A percentile compares a stretch with the other conserved stretches of the same genome.
Evolutionary conservation across 805 yeast species (phyloP).

Genomic region (Schwanniomyces sp.): DNA sequence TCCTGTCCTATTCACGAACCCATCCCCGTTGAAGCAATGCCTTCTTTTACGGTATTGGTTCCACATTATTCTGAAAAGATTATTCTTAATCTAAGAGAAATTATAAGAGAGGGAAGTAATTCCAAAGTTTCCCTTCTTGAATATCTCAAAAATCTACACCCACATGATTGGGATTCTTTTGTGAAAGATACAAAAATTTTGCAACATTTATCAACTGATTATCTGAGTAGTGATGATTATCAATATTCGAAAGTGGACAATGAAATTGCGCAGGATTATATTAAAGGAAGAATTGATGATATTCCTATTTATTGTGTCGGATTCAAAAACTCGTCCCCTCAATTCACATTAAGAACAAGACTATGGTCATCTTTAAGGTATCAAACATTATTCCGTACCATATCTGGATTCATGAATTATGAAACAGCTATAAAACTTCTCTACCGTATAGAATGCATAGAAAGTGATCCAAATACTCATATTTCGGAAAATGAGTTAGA

Average conservation of each 20-base stretch:
- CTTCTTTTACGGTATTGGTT: constrained; percentile 49
- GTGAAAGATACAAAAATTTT: constrained; percentile 68
- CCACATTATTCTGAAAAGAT: constrained; percentile 57
- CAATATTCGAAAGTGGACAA: not conserved
- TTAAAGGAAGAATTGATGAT: constrained; percentile 51
- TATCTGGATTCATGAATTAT: constrained; percentile 83
- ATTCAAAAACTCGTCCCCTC: constrained; percentile 64
- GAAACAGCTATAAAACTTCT: constrained; percentile 68
- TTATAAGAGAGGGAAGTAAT: constrained; percentile 44
- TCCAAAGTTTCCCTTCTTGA: constrained; percentile 66
- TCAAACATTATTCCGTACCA: constrained; percentile 81
- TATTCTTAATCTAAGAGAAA: constrained; percentile 42
- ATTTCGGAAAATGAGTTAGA: constrained; percentile 12
- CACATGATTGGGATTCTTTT: constrained; percentile 78
- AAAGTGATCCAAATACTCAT: constrained; percentile 24
- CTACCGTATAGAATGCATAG: constrained; percentile 65
- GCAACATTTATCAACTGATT: constrained; percentile 7
- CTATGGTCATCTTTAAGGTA: constrained; percentile 85
- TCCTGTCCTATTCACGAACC: constrained; percentile 51
- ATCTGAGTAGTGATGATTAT: not conserved
- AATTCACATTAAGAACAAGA: constrained; percentile 67
- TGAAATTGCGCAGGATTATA: constrained; percentile 13
- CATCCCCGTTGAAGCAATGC: constrained; percentile 46
- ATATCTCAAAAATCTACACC: constrained; percentile 70
- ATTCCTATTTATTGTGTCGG: constrained; percentile 74